Percentiles rank a stretch among this genome's conserved stretches.
Evolutionary conservation across 164 flowering plant species (phyloP).

Genomic region (Stephania cephalantha): DNA sequence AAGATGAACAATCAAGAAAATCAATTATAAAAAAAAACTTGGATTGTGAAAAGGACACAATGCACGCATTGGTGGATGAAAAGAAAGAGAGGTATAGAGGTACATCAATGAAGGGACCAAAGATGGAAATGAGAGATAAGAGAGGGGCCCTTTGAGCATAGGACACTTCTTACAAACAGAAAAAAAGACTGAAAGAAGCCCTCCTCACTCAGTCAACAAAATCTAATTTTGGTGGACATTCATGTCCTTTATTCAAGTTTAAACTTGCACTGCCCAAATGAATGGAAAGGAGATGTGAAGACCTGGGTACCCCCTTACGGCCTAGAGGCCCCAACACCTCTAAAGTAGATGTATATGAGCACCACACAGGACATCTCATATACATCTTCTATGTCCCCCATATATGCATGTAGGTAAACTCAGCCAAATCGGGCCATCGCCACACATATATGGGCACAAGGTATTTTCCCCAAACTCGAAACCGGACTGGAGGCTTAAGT

Average conservation of each 20-base stretch:
- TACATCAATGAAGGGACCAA: constrained; percentile 3
- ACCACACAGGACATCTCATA: no score
- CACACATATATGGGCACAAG: no score
- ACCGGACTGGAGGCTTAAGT: no score
- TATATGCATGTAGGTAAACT: no score
- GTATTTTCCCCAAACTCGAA: no score
- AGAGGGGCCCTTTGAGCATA: background rate
- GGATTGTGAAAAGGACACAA: background rate
- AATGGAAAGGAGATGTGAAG: no score
- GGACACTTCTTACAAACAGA: background rate
- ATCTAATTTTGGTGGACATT: background rate
- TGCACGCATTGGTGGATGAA: constrained; percentile 1
- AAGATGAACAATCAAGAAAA: background rate
- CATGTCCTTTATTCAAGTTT: background rate
- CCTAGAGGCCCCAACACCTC: no score
- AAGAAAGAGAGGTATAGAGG: background rate
- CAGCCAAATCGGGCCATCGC: no score
- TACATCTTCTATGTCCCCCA: no score
- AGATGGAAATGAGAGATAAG: background rate
- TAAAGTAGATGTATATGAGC: no score
- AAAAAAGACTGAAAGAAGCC: background rate
- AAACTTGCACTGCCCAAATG: background rate
- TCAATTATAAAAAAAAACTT: no score
- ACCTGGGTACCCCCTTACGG: no score
- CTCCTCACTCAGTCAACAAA: background rate